Conservation (phyloP, 1,284 basidiomycete genomes). For the Malassezia sp. region DNA sequence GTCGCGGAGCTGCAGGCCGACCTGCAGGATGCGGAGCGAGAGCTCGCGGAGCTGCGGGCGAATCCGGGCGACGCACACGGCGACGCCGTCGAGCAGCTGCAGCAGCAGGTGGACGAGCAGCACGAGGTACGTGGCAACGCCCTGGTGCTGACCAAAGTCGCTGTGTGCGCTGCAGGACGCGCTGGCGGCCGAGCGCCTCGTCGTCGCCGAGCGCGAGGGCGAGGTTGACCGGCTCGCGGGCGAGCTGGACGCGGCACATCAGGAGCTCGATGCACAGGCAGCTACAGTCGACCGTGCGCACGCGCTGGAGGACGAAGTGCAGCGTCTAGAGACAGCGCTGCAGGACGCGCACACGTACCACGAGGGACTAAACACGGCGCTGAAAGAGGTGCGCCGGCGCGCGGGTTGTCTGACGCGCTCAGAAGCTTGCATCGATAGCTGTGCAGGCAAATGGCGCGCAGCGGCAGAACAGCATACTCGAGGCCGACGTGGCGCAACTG, state of each 20-base stretch:
- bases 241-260: slow-evolving; percentile 27
- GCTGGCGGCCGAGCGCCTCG: slow-evolving; percentile 33
- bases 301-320: slow-evolving; percentile 50
- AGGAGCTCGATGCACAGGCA: slow-evolving; percentile 21
- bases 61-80: not conserved
- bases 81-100: slow-evolving; percentile 1
- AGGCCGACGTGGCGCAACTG: not conserved
- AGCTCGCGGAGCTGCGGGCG: slow-evolving; percentile 22
- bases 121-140: too few relatives aligned
- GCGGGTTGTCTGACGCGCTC: too few relatives aligned
- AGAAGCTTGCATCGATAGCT: not conserved
- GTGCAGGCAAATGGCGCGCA: slow-evolving; percentile 6
- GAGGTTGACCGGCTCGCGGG: slow-evolving; percentile 34
- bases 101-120: slow-evolving; percentile 14
- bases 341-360: slow-evolving; percentile 49
- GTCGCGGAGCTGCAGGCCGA: slow-evolving; percentile 4
- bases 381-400: too few relatives aligned
- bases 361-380: slow-evolving; percentile 24
- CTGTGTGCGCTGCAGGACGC: slow-evolving; percentile 26
- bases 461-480: not conserved
- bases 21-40: slow-evolving; percentile 20
- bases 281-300: slow-evolving; percentile 49
- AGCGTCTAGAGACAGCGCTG: slow-evolving; percentile 61
- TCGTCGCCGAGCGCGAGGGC: slow-evolving; percentile 32
- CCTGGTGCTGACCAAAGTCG: too few relatives aligned